These are phyloP conservation scores for Taxillus chinensis DNA, from an alignment of 164 flowering plant genomes.

Conservation along the genomic window DNA sequence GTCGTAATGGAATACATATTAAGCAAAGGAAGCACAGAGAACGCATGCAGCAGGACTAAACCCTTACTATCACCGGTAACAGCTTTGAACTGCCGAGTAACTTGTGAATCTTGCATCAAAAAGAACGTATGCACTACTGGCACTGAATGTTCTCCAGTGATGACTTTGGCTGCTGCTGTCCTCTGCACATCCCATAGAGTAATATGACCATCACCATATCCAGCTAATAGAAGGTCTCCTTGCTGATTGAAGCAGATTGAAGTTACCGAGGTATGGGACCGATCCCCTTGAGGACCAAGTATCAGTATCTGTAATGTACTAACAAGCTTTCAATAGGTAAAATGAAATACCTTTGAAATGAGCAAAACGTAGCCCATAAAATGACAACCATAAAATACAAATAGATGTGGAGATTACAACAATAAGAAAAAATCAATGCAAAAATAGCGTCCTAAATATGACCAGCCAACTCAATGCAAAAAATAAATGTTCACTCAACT, in stretches of 20 bases:
- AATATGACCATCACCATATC: slow-evolving; percentile 86
- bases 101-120: slow-evolving; percentile 80
- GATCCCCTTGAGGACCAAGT: slow-evolving; percentile 78
- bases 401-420: no score
- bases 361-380: background rate
- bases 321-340: slow-evolving; percentile 1
- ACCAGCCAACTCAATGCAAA: no score
- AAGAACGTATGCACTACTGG: slow-evolving; percentile 82
- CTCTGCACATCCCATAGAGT: slow-evolving; percentile 84
- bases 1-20: slow-evolving; percentile 49
- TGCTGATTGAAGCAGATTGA: slow-evolving; percentile 93
- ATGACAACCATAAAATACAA: background rate
- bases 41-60: slow-evolving; percentile 56
- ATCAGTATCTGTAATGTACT: slow-evolving; percentile 48
- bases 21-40: slow-evolving; percentile 59
- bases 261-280: slow-evolving; percentile 64
- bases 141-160: slow-evolving; percentile 71
- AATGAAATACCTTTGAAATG: background rate
- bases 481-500: no score
- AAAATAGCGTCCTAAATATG: no score
- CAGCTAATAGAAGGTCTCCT: slow-evolving; percentile 90
- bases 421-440: no score
- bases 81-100: slow-evolving; percentile 74
- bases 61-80: slow-evolving; percentile 94
- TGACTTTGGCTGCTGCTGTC: slow-evolving; percentile 50